Percentiles rank a stretch among this genome's conserved stretches.
Evolutionary conservation across 2,329 filamentous ascomycete species (phyloP).

Genomic region (Neocucurbitaria cava): DNA sequence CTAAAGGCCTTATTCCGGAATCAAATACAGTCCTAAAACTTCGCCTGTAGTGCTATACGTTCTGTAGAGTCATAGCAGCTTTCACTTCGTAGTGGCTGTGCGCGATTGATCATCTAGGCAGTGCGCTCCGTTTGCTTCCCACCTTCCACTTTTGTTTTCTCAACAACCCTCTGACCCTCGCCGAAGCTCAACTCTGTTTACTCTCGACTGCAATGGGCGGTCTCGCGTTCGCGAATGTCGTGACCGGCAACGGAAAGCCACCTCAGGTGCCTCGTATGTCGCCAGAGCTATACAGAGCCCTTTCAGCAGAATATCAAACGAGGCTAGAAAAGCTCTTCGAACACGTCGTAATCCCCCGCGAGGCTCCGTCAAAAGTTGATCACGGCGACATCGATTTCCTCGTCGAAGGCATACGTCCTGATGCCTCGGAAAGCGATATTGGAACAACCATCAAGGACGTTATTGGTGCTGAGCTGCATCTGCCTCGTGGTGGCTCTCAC

Average conservation of each 20-base stretch:
- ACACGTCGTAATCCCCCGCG: conserved; percentile 66
- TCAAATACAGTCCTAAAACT: background rate
- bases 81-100: background rate
- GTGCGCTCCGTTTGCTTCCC: background rate
- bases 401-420: conserved; percentile 47
- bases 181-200: background rate
- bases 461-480: conserved; percentile 55
- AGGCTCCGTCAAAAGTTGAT: conserved; percentile 71
- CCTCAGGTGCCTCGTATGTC: conserved; percentile 72
- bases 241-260: conserved; percentile 48
- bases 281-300: conserved; percentile 60
- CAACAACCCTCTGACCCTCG: background rate
- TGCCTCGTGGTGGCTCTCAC: conserved; percentile 32
- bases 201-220: conserved; percentile 66
- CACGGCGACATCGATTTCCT: conserved; percentile 79
- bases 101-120: background rate
- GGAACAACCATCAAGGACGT: conserved; percentile 46
- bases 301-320: conserved; percentile 56
- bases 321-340: conserved; percentile 61
- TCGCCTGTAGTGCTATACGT: background rate
- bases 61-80: background rate
- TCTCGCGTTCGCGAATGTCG: conserved; percentile 36
- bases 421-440: conserved; percentile 16
- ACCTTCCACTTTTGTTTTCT: background rate
- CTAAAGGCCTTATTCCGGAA: background rate